phyloP scores from a whole-genome alignment of 139 green algal genomes.

The Diplosphaera chodatii region DNA sequence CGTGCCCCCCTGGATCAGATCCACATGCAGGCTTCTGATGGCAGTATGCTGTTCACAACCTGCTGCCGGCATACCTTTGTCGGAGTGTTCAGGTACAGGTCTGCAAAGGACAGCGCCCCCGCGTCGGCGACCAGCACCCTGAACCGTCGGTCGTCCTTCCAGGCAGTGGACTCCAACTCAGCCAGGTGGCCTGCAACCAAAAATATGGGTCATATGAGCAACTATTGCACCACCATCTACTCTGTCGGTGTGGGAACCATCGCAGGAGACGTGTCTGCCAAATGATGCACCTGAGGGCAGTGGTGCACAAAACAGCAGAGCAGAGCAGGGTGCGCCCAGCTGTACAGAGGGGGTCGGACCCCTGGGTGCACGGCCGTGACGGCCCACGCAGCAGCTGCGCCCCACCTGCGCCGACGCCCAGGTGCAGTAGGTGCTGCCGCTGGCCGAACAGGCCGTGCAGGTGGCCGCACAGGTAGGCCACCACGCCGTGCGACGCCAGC shows the following conservation, averaged over 20 bases:
- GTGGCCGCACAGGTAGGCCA: conserved; percentile 55
- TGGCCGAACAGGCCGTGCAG: conserved; percentile 59
- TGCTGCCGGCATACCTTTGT: not conserved
- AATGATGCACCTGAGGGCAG: too few relatives aligned
- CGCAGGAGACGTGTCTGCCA: too few relatives aligned
- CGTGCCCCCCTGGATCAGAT: too few relatives aligned
- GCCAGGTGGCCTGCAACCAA: conserved; percentile 23
- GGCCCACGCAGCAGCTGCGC: too few relatives aligned
- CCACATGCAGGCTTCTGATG: too few relatives aligned
- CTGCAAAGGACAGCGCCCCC: conserved; percentile 35
- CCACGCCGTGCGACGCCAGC: conserved; percentile 21
- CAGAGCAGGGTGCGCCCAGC: too few relatives aligned
- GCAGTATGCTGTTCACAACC: not conserved
- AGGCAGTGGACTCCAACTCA: conserved; percentile 58
- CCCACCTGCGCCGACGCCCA: conserved; percentile 4
- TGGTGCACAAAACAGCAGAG: too few relatives aligned
- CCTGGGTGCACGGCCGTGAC: too few relatives aligned
- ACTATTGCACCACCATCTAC: too few relatives aligned
- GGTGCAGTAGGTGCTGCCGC: conserved; percentile 44
- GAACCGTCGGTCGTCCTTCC: conserved; percentile 61
- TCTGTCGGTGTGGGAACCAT: too few relatives aligned
- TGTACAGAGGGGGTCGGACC: too few relatives aligned
- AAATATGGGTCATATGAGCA: too few relatives aligned
- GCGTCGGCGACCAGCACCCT: conserved; percentile 34
- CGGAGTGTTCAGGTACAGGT: conserved; percentile 39